Conservation (phyloP, 768 basidiomycete genomes). For the Leucosporidium scottii region DNA sequence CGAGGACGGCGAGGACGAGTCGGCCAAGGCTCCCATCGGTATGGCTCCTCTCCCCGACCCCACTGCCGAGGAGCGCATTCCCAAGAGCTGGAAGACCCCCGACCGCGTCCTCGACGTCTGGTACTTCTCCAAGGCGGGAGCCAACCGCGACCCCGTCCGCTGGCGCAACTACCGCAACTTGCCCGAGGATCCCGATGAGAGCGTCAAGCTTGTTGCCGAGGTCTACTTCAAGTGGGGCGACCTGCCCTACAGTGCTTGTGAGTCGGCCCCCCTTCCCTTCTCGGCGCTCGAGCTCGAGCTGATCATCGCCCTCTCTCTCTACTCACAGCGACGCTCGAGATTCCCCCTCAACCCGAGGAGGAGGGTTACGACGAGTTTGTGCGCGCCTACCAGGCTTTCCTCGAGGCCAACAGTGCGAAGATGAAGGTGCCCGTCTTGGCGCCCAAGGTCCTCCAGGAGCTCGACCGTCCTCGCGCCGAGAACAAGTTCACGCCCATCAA, state of each 20-base stretch:
- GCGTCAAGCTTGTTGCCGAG: conserved; percentile 64
- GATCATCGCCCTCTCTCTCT: neutral
- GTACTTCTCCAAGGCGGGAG: neutral
- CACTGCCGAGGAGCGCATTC: conserved; percentile 61
- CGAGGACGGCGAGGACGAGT: conserved; percentile 27
- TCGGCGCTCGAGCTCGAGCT: neutral
- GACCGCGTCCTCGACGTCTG: conserved; percentile 81
- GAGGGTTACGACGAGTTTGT: conserved; percentile 58
- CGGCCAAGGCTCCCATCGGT: conserved; percentile 9
- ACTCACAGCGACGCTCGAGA: conserved; percentile 17
- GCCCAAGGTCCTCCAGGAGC: neutral
- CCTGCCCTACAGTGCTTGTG: conserved; percentile 58
- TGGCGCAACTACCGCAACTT: conserved; percentile 22
- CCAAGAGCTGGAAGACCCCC: conserved; percentile 74
- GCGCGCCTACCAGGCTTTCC: conserved; percentile 59
- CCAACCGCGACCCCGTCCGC: neutral
- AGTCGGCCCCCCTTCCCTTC: neutral
- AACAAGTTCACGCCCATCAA: conserved; percentile 49
- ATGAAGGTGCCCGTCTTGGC: conserved; percentile 45
- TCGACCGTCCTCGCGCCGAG: conserved; percentile 37
- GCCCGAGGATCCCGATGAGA: conserved; percentile 52
- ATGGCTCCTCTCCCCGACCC: conserved; percentile 48
- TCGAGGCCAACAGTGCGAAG: conserved; percentile 56
- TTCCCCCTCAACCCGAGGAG: conserved; percentile 44
- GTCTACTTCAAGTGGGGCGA: conserved; percentile 89